Evolutionary conservation across 305 asterid genomes (phyloP).

Genomic region (Nicotiana rustica): DNA sequence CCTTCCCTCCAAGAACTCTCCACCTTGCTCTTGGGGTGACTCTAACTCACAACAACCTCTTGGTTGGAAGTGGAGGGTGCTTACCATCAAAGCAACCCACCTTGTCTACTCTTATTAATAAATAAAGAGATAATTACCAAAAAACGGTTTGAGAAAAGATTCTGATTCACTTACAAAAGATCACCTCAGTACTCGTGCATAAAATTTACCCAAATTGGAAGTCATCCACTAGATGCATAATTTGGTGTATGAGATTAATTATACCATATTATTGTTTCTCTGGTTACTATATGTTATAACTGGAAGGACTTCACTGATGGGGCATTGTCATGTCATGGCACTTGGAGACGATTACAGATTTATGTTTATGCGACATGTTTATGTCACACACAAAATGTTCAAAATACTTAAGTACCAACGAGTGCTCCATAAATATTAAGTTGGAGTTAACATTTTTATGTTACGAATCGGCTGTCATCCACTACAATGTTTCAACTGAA

Average conservation of each 20-base stretch:
- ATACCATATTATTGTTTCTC: not conserved
- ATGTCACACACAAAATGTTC: slow-evolving; percentile 14
- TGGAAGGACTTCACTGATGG: slow-evolving; percentile 1
- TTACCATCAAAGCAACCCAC: no score
- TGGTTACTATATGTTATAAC: not conserved
- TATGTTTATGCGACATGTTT: slow-evolving; percentile 25
- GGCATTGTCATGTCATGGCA: not conserved
- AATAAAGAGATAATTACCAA: not conserved
- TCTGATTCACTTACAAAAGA: not conserved
- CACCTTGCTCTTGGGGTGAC: no score
- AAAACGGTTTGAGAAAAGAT: not conserved
- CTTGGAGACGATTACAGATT: not conserved
- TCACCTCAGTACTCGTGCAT: not conserved
- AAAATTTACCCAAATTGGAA: not conserved
- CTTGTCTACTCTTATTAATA: not conserved
- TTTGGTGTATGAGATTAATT: not conserved
- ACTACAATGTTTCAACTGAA: slow-evolving; percentile 31
- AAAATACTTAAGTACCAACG: not conserved
- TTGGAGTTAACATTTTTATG: slow-evolving; percentile 6
- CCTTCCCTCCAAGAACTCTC: no score
- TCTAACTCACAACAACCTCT: no score
- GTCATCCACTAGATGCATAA: not conserved
- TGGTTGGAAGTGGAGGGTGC: no score
- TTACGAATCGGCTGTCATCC: not conserved
- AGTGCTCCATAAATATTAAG: slow-evolving; percentile 9